Base-by-base conservation (phyloP, 768 basidiomycete species). In the Pisolithus orientalis region DNA sequence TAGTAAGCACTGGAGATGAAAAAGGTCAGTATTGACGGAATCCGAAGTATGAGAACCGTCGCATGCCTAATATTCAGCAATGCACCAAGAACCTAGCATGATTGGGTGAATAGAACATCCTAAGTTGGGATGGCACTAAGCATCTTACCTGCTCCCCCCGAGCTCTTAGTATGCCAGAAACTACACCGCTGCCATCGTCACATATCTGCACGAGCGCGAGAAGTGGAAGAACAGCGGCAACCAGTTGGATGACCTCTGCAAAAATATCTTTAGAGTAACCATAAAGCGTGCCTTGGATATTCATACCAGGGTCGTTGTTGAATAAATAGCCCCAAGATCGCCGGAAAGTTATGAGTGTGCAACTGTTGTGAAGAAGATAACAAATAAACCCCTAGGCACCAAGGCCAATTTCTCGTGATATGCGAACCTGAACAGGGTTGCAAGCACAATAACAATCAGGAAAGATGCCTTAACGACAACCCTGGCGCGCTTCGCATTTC, bases 121-220 rank as follows among this genome's bases (percentile, higher is more conserved):
- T 14, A 39, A 39, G 17, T 39, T 39, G 21, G 21, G 21, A 21
- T 6, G 17, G 13, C 13, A 39, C 13, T 17, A 14, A 6, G 17
- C 38, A 13, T 17, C 13, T 13, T 48, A 73, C 83, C 70, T 88
- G 88, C 66, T 85, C 87, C 21, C 94, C 93, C 38, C 82, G 72
- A 0, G 93, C 87, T 39, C 95, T 78, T 49, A 98, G 74, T 54
- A 97, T 80, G 3, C 94, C 93, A 7, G 76, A 79, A 0, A 82
- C 76, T 5, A 93, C 79, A 0, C 78, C 83, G 2, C 77, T 65
- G 9, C 83, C 73, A 1, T 84, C 90, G 59, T 99, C 95, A 52
- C 93, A 87, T 4, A 94, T 81, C 66, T 95, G 88, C 74, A 85
- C 88, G 27, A 87, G 71, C 5, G 85, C 81, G 5, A 94, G 82